Conservation (phyloP, 768 basidiomycete species). For the Cubamyces lactineus region DNA sequence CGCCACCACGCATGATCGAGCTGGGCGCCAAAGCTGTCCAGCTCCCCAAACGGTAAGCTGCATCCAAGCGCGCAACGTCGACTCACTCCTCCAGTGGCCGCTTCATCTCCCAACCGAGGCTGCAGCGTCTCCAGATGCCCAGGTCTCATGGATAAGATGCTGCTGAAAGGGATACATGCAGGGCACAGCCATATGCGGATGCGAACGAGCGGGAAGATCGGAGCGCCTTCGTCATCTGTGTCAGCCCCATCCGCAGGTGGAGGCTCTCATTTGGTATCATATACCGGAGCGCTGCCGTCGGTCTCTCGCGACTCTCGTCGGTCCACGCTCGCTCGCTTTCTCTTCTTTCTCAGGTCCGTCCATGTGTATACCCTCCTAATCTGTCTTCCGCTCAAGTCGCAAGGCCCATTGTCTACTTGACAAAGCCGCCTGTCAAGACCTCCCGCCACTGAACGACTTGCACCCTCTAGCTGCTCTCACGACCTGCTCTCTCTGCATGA, state of each 20-base stretch:
- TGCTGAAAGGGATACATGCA: background rate
- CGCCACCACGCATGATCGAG: constrained; percentile 6
- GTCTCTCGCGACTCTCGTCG: constrained; percentile 1
- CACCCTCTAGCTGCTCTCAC: constrained; percentile 2
- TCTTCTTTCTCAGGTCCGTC: constrained; percentile 6
- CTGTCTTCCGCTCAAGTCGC: background rate
- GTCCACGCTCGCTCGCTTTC: background rate
- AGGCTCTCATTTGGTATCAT: constrained; percentile 8
- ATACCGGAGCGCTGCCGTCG: constrained; percentile 10
- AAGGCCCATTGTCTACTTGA: constrained; percentile 20
- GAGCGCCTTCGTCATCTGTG: constrained; percentile 11
- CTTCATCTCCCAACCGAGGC: background rate
- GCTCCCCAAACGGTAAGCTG: constrained; percentile 8
- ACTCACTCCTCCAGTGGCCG: background rate
- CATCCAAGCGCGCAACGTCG: background rate
- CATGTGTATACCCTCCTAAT: constrained; percentile 7
- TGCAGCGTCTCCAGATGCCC: background rate
- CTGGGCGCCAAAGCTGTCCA: background rate
- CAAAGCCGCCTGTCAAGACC: constrained; percentile 19
- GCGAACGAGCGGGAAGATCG: constrained; percentile 17
- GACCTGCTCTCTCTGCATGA: constrained; percentile 11
- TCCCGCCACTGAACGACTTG: constrained; percentile 11
- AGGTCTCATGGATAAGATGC: constrained; percentile 2
- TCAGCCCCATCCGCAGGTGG: constrained; percentile 14
- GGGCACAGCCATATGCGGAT: constrained; percentile 18